Evolutionary conservation across 768 basidiomycete genomes (phyloP), one percentile per base, ranked within the genome.

Genomic region (Auricularia sp.): DNA sequence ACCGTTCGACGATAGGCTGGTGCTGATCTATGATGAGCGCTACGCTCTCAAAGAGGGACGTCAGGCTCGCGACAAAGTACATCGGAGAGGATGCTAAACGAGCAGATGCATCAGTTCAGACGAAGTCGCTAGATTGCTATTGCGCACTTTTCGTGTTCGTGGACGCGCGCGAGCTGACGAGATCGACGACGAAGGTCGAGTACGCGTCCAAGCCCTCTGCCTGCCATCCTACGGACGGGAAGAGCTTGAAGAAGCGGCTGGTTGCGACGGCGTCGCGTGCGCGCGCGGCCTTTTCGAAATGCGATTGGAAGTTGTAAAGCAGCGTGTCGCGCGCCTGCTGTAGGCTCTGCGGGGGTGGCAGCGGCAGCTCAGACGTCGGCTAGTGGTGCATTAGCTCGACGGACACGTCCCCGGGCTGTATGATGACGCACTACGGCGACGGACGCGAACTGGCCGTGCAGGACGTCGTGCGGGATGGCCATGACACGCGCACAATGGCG

Each of bases 11-110:
- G 3, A 99, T 86, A 2, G 93, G 91, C 68, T 97, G 96, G 72
- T 99, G 97, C 71, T 99, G 97, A 70, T 96, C 93, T 23, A 99
- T 87, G 67, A 99, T 93, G 79, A 92, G 85, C 0, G 95, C 97
- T 61, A 99, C 88, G 64, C 88, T 90, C 76, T 99, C 97, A 68
- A 98, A 94, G 1, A 99, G 82, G 5, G 91, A 87, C 2, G 96
- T 98, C 63, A 99, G 77, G 11, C 87, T 83, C 2, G 92, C 87
- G 67, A 97, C 86, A 72, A 93, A 98, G 76, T 97, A 96, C 34
- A 93, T 75, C 0, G 96, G 89, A 0, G 94, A 96, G 8, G 93
- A 93, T 1, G 91, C 96, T 97, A 73, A 53, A 29, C 10, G 36
- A 35, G 36, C 63, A 63, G 64, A 66, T 62, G 59, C 43, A 64